phyloP scores from a whole-genome alignment of 352 stramenopile genomes.

The Phytophthora cactorum region DNA sequence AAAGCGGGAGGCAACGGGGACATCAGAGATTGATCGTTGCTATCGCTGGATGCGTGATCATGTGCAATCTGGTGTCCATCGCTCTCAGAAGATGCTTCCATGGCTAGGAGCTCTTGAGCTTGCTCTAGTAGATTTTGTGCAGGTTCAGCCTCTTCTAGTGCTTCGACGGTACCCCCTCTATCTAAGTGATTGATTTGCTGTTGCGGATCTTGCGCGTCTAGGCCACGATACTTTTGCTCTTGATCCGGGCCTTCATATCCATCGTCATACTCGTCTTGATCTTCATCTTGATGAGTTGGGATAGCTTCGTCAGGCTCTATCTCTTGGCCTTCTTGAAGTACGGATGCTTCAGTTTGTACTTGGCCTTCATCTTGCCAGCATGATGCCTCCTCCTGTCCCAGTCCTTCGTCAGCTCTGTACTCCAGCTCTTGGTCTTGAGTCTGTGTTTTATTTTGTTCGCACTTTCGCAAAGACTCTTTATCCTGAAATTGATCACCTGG shows the following conservation, averaged over 20 bases:
- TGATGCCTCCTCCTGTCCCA: not conserved
- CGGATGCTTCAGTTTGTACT: not conserved
- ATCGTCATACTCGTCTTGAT: slow-evolving; percentile 18
- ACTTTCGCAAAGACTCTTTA: not conserved
- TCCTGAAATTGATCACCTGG: not conserved
- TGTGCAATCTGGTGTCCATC: slow-evolving; percentile 7
- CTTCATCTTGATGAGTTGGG: slow-evolving; percentile 11
- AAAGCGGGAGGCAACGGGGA: slow-evolving; percentile 4
- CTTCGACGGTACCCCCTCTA: not conserved
- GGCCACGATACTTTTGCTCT: not conserved
- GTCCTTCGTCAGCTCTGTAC: not conserved
- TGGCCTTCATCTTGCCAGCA: slow-evolving; percentile 1
- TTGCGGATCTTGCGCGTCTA: slow-evolving; percentile 2
- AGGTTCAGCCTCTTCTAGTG: not conserved
- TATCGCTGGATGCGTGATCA: slow-evolving; percentile 9
- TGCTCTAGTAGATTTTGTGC: slow-evolving; percentile 14
- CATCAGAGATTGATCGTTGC: slow-evolving; percentile 5
- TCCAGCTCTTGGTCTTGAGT: not conserved
- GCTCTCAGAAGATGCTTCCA: slow-evolving; percentile 10
- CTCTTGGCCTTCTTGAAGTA: not conserved
- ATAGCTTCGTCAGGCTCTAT: not conserved
- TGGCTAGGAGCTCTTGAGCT: slow-evolving; percentile 27
- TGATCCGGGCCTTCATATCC: slow-evolving; percentile 19
- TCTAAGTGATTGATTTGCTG: not conserved
- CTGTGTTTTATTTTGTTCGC: slow-evolving; percentile 7